These are phyloP conservation scores for Chaetomiaceae sp. DNA, from an alignment of 2,329 filamentous ascomycete species.

Conservation along the genomic window DNA sequence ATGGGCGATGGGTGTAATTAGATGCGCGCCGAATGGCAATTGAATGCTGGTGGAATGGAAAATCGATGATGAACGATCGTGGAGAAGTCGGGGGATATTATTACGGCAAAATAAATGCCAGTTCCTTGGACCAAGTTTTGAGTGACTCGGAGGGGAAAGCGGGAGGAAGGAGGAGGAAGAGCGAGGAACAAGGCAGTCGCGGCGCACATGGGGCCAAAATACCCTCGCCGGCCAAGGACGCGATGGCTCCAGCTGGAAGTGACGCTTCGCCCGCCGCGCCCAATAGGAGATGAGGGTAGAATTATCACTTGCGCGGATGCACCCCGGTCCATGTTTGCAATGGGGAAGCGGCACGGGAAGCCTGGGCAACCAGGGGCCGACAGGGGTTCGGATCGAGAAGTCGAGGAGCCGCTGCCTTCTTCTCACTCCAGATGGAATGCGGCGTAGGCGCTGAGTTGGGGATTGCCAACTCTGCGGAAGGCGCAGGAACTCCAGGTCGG, in stretches of 20 bases:
- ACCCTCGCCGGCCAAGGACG: constrained; percentile 13
- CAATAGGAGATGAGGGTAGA: constrained; percentile 17
- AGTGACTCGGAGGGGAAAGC: background rate
- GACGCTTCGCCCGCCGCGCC: constrained; percentile 2
- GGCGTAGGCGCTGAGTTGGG: no score
- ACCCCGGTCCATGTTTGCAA: constrained; percentile 12
- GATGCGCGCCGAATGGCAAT: constrained; percentile 5
- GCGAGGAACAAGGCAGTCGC: constrained; percentile 13
- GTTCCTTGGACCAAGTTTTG: background rate
- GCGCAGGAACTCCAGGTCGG: background rate
- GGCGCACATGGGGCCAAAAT: constrained; percentile 19
- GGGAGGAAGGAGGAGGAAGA: constrained; percentile 20
- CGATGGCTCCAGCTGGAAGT: constrained; percentile 8
- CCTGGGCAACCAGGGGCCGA: constrained; percentile 7
- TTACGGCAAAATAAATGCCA: constrained; percentile 15
- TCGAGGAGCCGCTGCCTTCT: background rate
- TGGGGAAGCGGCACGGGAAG: constrained; percentile 12
- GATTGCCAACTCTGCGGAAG: background rate
- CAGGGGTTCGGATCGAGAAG: no score
- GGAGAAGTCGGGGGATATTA: constrained; percentile 22
- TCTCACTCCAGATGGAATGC: no score
- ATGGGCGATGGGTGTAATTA: constrained; percentile 3
- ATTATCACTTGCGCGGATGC: constrained; percentile 3
- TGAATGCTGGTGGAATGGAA: constrained; percentile 11
- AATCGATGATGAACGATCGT: constrained; percentile 23